Percentiles rank a stretch among this genome's conserved stretches.
Conservation (phyloP, 352 stramenopile species). For the Globisporangium echinulatum region DNA sequence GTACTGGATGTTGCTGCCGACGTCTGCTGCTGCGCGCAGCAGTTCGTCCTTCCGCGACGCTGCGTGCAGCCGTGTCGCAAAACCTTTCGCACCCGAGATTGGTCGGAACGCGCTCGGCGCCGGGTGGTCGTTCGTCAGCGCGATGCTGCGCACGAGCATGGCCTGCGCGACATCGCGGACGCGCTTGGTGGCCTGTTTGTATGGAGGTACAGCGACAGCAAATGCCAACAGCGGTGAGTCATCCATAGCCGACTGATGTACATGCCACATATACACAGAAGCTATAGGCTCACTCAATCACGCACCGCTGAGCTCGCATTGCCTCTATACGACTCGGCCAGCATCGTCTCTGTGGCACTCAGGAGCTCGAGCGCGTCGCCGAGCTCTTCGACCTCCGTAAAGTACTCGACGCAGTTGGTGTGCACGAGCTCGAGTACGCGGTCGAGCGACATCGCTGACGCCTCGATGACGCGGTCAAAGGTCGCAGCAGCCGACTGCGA, state of each 20-base stretch:
- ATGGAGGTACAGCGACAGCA: not conserved
- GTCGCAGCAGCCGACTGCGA: not conserved
- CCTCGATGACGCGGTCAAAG: conserved; percentile 48
- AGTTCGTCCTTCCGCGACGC: conserved; percentile 38
- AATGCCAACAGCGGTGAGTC: not conserved
- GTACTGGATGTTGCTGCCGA: conserved; percentile 16
- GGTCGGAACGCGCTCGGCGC: conserved; percentile 64
- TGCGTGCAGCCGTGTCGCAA: conserved; percentile 37
- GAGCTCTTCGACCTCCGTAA: conserved; percentile 70
- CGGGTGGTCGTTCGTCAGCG: conserved; percentile 63
- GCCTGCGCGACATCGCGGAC: conserved; percentile 42
- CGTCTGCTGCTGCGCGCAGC: conserved; percentile 13
- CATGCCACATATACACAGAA: not conserved
- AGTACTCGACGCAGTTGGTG: conserved; percentile 67
- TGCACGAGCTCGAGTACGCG: conserved; percentile 59
- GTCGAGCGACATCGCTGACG: conserved; percentile 48
- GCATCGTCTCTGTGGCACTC: conserved; percentile 57
- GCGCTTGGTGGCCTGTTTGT: conserved; percentile 43
- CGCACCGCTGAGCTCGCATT: conserved; percentile 44
- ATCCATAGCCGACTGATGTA: not conserved
- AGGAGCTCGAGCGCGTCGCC: conserved; percentile 54
- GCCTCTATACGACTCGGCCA: conserved; percentile 46
- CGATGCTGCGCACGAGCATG: conserved; percentile 57
- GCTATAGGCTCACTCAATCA: too few relatives aligned
- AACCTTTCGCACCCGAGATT: conserved; percentile 49